Base-by-base conservation (phyloP, 306 rosid species). In the Medicago truncatula region DNA sequence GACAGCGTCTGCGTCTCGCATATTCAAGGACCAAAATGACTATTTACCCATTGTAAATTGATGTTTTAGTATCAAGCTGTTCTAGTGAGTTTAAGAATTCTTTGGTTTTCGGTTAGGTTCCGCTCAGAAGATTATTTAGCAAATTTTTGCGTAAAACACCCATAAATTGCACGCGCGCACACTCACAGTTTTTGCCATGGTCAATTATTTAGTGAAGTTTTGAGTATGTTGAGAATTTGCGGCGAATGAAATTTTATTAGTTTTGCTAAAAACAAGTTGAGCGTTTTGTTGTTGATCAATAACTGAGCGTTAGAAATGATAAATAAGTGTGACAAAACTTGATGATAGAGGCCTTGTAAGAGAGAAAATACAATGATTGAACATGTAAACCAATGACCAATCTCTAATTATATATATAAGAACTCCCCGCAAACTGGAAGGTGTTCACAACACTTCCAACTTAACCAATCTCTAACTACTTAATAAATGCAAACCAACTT, bases 41-140 rank as follows among this genome's bases (percentile, higher is more conserved):
- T 34, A 1, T 34, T 34, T 34, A 34, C 38, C 7, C 38, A 1
- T 5, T 34, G 53, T 47, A 57, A 31, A n/a, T 40, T 67, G 47
- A 13, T 40, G 59, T 54, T 10, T 77, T 34, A 5, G 3, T 41
- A 28, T 56, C 36, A 68, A 17, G 69, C 49, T 68, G 49, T 57
- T 77, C 59, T 46, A 6, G 50, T 65, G 23, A 40, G 34, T 65
- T 16, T 65, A 68, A 18, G 41, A 49, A 9, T 46, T 7, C 9
- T 18, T 47, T 50, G 23, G 58, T 52, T 78, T 6, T 78, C 31
- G 34, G 54, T 23, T 21, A 70, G 58, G 66, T 78, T 71, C 63
- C 13, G 25, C 39, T 71, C 49, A 1, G 13, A 47, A 47, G 53
- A 15, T 47, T 47, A 14, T 47, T 13, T 47, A 12, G 8, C 14